Base-by-base conservation (phyloP, 2,329 filamentous ascomycete genomes). In the Metarhizium sp. region DNA sequence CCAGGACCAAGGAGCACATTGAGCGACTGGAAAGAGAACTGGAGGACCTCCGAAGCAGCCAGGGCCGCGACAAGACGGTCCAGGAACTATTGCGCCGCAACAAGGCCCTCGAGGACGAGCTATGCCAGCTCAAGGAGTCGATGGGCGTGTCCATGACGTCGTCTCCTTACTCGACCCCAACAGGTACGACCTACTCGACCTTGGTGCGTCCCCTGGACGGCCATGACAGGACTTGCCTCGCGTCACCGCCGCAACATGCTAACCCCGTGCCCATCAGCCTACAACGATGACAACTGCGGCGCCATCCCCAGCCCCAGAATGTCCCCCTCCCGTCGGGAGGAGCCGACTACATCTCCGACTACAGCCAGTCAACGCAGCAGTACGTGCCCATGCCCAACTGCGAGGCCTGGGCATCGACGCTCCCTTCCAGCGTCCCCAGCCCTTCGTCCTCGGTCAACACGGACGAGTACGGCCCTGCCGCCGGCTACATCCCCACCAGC, bases 1-100 rank as follows among this genome's bases (percentile, higher is more conserved):
- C 91, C 69, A 81, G 91, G 63, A 95, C 91, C 43, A 92, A 91
- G 74, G 83, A 87, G 65, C 88, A 90, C 68, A 95, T 95, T 64
- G 89, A 94, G 66, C 77, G 77, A 25, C 75, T 95, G 52, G 88
- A 95, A 73, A 77, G 77, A 59, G 83, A 87, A 62, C 86, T 95
- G 58, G 80, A 85, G 55, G 87, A 92, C 60, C 79, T 95, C 60
- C 76, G 78, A 58, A 74, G 71, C 65, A 70, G 70, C 55, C 73
- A 77, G 51, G 72, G 68, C 64, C 72, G 74, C 51, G 76, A 80
- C 61, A 72, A 75, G 59, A 75, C 74, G n/a, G 70, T 80, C 55
- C 77, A 79, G 62, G 74, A 78, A 47, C 69, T 82, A 48, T 67
- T 79, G 49, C 73, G 73, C 59, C 74, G 74, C 59, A 82, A 82